phyloP scores from a whole-genome alignment of 306 rosid species.

The Neltuma alba region DNA sequence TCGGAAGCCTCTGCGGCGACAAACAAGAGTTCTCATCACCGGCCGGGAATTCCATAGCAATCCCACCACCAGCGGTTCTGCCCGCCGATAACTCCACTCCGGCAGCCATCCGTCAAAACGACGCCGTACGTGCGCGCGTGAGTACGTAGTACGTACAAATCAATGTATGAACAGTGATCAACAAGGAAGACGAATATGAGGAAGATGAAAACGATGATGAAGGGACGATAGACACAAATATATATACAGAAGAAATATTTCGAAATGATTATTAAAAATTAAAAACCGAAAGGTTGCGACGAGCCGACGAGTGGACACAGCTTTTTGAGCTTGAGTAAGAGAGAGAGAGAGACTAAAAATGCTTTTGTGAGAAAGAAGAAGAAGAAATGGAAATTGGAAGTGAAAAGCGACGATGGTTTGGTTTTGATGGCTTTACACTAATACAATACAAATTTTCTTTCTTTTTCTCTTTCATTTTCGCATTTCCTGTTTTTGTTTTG shows the following conservation, averaged over 20 bases:
- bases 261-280: neutral
- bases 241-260: neutral
- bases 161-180: neutral
- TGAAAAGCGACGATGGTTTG: constrained; percentile 19
- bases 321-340: constrained; percentile 28
- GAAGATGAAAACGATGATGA: neutral
- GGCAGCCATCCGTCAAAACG: constrained; percentile 48
- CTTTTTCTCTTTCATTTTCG: neutral
- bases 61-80: constrained; percentile 34
- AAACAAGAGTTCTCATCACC: constrained; percentile 48
- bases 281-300: constrained; percentile 34
- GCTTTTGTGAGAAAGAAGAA: neutral
- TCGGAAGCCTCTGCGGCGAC: constrained; percentile 69
- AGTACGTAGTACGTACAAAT: neutral
- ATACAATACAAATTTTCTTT: neutral
- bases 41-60: constrained; percentile 56
- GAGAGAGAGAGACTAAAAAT: constrained; percentile 24
- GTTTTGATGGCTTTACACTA: neutral
- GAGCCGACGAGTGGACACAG: constrained; percentile 50
- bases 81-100: constrained; percentile 56
- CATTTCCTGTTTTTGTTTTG: neutral
- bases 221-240: neutral
- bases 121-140: constrained; percentile 19
- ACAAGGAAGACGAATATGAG: too few species aligned
- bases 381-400: neutral